Conservation (phyloP, 306 rosid species). For the Prunus armeniaca region DNA sequence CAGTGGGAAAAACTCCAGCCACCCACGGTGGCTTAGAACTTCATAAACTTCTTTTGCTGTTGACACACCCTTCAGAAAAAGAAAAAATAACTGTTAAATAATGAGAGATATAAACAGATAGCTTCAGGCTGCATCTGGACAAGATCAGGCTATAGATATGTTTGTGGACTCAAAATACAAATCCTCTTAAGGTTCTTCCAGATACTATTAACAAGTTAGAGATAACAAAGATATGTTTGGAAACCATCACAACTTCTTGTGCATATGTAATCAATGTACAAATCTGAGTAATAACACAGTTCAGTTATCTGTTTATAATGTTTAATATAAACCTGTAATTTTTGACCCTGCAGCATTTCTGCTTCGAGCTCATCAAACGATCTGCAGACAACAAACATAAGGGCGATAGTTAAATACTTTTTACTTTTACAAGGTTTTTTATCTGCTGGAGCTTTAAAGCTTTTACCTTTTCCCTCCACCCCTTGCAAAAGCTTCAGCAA, state of each 20-base stretch:
- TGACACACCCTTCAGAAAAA: conserved; percentile 71
- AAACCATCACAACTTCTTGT: not conserved
- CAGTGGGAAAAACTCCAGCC: conserved; percentile 79
- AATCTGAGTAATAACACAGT: conserved; percentile 13
- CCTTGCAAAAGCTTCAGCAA: conserved; percentile 84
- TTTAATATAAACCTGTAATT: conserved; percentile 64
- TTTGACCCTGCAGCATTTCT: conserved; percentile 84
- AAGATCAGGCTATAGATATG: not conserved
- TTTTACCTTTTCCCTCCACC: conserved; percentile 69
- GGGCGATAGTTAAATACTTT: not conserved
- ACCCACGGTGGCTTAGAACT: conserved; percentile 76
- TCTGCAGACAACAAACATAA: conserved; percentile 35
- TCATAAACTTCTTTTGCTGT: conserved; percentile 85
- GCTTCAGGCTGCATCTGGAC: not conserved
- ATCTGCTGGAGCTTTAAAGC: conserved; percentile 11
- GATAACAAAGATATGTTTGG: not conserved
- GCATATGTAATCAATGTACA: not conserved
- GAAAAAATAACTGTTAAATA: not conserved
- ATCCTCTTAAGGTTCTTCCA: not conserved
- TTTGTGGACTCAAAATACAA: not conserved
- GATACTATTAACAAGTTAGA: not conserved
- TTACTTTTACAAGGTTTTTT: not conserved
- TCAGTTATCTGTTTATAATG: not conserved
- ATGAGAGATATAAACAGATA: not conserved
- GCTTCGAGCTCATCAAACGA: conserved; percentile 90